Evolutionary conservation across 2,329 filamentous ascomycete species (phyloP).

Genomic region (Teratosphaeria destructans): DNA sequence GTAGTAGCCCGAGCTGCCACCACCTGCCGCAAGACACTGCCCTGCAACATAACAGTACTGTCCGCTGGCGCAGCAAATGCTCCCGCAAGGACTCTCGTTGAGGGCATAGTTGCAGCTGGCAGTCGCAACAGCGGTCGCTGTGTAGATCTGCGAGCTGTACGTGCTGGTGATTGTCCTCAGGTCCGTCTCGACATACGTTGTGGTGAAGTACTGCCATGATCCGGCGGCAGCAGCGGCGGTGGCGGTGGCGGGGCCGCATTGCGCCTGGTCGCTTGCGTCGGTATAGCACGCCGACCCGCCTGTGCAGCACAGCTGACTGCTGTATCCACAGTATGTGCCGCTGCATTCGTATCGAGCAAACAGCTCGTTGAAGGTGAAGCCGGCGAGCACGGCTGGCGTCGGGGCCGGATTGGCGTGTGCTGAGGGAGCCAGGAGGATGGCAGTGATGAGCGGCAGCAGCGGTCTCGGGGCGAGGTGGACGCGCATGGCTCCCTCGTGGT

Average conservation of each 20-base stretch:
- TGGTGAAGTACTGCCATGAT: conserved; percentile 48
- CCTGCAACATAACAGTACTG: conserved; percentile 55
- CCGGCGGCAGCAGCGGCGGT: conserved; percentile 26
- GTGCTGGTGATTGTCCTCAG: conserved; percentile 42
- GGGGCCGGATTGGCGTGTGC: conserved; percentile 19
- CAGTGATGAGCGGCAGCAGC: conserved; percentile 19
- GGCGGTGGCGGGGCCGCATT: conserved; percentile 28
- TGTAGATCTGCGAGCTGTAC: conserved; percentile 37
- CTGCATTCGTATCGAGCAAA: conserved; percentile 30
- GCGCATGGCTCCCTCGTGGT: conserved; percentile 14
- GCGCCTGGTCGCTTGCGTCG: conserved; percentile 38
- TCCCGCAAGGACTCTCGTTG: conserved; percentile 51
- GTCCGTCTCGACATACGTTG: conserved; percentile 47
- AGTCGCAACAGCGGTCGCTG: conserved; percentile 14
- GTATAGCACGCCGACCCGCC: conserved; percentile 39
- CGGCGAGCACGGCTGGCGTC: conserved; percentile 15
- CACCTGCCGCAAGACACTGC: conserved; percentile 48
- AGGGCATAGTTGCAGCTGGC: conserved; percentile 36
- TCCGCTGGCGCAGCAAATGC: conserved; percentile 58
- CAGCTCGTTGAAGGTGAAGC: conserved; percentile 25
- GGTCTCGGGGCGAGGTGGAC: conserved; percentile 14
- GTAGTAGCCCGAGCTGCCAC: conserved; percentile 33
- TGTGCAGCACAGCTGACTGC: conserved; percentile 41
- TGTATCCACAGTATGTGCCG: conserved; percentile 42
- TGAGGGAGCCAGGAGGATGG: conserved; percentile 18